Base-by-base conservation (phyloP, 2,329 filamentous ascomycete genomes). In the Mycosphaerella sp. region DNA sequence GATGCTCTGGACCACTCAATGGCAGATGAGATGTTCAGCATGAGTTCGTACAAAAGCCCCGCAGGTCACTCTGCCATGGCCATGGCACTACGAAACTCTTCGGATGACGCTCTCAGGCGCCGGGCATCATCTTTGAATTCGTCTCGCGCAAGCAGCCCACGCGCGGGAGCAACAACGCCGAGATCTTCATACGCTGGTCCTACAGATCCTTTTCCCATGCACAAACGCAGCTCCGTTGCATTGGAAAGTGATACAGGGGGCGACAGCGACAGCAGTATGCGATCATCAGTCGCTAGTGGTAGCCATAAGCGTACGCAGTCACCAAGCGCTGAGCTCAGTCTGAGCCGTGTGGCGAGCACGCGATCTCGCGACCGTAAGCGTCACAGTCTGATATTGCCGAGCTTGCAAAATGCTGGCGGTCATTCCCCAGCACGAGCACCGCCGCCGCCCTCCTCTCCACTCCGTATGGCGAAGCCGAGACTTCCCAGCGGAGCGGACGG, bases 121-220 rank as follows among this genome's bases (percentile, higher is more conserved):
- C 74, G 77, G 55, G 71, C 75, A 17, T 84, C 85, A 49, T 83
- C 86, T 56, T 73, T 85, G 58, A 75, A 87, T 29, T 95, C 90
- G 1, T 92, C 88, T 1, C 80, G 88, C 59, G 95, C 93, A 3
- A 93, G 83, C 68, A 98, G 93, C 67, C 93, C 93, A 0, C 84
- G 95, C 29, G 65, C 66, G 70, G 48, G 48, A 45, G 93, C 89
- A 57, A 87, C 88, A 9, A 98, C 93, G 3, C 93, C 93, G 9
- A 85, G 89, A 59, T 97, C 34, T 11, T 38, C 92, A 0, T 85
- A 92, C 64, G 83, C 80, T 58, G 74, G 75, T 32, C 56, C 60
- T 9, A 52, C 76, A 74, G 63, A 80, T 75, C 59, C 85, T 12
- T 71, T 85, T 71, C 67, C 69, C 7, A 69, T 87, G 51, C 86